Evolutionary conservation across 169 alveolate genomes (phyloP), one percentile per base, ranked within the genome.

Genomic region (Eimeria mitis): DNA sequence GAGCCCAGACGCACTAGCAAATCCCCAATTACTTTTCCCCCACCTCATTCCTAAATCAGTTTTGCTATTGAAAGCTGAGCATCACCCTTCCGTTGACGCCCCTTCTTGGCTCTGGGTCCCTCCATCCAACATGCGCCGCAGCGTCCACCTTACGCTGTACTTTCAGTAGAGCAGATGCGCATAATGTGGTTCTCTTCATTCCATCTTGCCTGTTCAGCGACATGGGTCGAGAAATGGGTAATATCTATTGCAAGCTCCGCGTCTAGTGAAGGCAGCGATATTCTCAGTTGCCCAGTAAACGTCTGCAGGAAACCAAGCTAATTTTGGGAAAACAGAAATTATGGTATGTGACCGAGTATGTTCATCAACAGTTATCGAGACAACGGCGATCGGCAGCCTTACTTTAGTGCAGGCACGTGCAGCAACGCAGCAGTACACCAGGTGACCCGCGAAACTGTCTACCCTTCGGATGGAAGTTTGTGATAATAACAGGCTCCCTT

Each of bases 381-480:
- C 49, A 47, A 14, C 9, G 40, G 88, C 47, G 65, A 49, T 47
- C 68, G 68, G 31, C 28, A 44, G 47, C 25, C 44, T 16, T 78
- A 23, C 65, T n/a, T 49, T 49, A 78, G 88, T 78, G 88, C 88
- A 75, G 68, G 49, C 31, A 78, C 68, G 44, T 78, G 65, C 88
- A 78, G 68, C 49, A n/a, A 31, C 44, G 88, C 70, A 68, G 88
- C n/a, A n/a, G n/a, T n/a, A n/a, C 88, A 49, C 65, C 88, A 78
- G 88, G 88, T 78, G 88, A 78, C 88, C 88, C 88, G 88, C 68
- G 28, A 25, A 25, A 14, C 68, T 78, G 42, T 19, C n/a, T 7
- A 44, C 49, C 61, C 88, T 47, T 49, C 68, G 19, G n/a, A 65
- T n/a, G 68, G 11, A 52, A 8, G 88, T 78, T 47, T 16, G 61